Percentiles rank a stretch among this genome's conserved stretches.
These are phyloP conservation scores for Boletus eberwhitei DNA, from an alignment of 768 basidiomycete genomes.

Conservation along the genomic window DNA sequence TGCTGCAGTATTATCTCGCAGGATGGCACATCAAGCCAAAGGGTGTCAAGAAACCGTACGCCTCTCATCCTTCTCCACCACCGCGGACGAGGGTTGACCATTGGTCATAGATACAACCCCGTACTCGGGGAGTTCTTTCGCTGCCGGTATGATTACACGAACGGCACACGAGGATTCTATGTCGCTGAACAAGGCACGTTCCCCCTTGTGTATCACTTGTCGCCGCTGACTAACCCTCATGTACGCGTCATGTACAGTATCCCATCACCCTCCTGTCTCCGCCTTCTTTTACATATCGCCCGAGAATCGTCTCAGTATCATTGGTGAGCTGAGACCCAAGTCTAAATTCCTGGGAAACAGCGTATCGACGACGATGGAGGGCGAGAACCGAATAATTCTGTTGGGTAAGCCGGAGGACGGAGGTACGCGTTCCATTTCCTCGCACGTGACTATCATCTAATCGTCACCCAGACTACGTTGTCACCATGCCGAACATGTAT, in stretches of 20 bases:
- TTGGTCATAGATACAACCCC: conserved; percentile 78
- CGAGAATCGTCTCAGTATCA: conserved; percentile 78
- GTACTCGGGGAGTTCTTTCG: conserved; percentile 97
- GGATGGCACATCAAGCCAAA: conserved; percentile 99
- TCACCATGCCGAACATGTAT: conserved; percentile 99
- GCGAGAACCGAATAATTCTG: conserved; percentile 84
- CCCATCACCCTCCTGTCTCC: conserved; percentile 91
- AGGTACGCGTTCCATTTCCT: conserved; percentile 45
- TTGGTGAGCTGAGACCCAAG: conserved; percentile 94
- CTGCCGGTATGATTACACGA: conserved; percentile 88
- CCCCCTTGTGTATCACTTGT: background rate
- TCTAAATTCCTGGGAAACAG: conserved; percentile 96
- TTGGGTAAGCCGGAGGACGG: conserved; percentile 85
- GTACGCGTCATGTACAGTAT: conserved; percentile 50
- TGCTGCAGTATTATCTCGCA: conserved; percentile 93
- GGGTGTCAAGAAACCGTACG: conserved; percentile 98
- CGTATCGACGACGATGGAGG: conserved; percentile 95
- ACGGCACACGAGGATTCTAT: conserved; percentile 93
- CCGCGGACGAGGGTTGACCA: conserved; percentile 1
- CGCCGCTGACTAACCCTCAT: conserved; percentile 4
- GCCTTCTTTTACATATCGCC: conserved; percentile 97
- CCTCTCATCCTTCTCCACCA: conserved; percentile 8
- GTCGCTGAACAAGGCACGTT: conserved; percentile 88
- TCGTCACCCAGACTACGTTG: conserved; percentile 61
- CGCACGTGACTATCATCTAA: conserved; percentile 4